Evolutionary conservation across 176 grass and related monocot genomes (phyloP), one percentile per base, ranked within the genome.

Genomic region (Raddia guianensis): DNA sequence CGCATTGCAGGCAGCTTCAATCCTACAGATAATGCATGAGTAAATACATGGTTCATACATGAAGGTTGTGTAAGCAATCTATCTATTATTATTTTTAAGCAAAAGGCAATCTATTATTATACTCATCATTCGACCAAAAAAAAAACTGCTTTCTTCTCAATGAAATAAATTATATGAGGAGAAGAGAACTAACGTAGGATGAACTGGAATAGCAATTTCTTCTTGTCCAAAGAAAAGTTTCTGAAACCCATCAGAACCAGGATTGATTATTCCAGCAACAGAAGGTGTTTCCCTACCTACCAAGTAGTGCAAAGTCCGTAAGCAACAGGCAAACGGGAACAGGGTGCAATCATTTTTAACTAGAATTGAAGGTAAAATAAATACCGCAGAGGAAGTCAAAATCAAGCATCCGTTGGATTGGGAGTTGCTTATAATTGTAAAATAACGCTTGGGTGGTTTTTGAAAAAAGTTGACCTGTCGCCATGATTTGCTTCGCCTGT

Each of bases 371-470:
- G 63, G 11, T 34, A 58, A 40, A 9, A 83, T 54, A 84, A 37
- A n/a, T 83, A 94, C 96, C 96, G 61, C 90, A 99, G 14, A 99
- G 90, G 83, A 99, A 99, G 72, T 99, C 92, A 88, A 99, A 99
- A 78, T 99, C 96, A 60, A 98, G 96, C 96, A 98, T 98, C 61
- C 96, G 84, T 77, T 98, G 96, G 67, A 95, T 98, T 10, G 96
- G 96, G 49, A 98, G 96, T 78, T 98, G 96, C 92, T 98, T 98
- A 83, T 98, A 98, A 71, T 98, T 98, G 73, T 98, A 98, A 82
- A 98, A 98, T 80, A 98, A 83, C 57, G 95, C 95, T 69, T 98
- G 95, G 33, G 90, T 95, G 15, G 87, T 93, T 79, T 91, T 93
- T 1, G 96, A 98, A 80, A 98, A 98, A 86, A 95, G 73, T 80